A percentile compares a stretch with the other conserved stretches of the same genome.
Conservation (phyloP, 306 rosid genomes). For the Vicia villosa region DNA sequence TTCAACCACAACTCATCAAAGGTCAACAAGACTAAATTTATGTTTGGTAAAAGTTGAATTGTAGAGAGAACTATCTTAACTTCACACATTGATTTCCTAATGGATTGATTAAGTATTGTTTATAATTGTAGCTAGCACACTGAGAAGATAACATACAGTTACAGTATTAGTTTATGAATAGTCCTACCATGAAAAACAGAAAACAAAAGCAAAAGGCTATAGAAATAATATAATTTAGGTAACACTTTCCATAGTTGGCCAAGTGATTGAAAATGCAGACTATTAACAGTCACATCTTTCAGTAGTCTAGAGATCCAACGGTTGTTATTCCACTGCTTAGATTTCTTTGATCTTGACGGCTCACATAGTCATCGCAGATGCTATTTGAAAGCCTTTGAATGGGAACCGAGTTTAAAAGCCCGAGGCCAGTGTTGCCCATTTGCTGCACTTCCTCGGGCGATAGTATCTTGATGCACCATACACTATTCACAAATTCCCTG, state of each 20-base stretch:
- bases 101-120: constrained; percentile 53
- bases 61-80: constrained; percentile 40
- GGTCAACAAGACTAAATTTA: constrained; percentile 8
- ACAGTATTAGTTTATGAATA: constrained; percentile 69
- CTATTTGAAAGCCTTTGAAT: constrained; percentile 78
- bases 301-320: constrained; percentile 85
- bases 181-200: constrained; percentile 46
- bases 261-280: constrained; percentile 41
- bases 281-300: constrained; percentile 48
- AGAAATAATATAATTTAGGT: constrained; percentile 49
- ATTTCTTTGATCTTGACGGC: constrained; percentile 81
- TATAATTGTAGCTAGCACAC: constrained; percentile 51
- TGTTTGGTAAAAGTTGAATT: constrained; percentile 8
- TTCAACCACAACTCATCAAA: constrained; percentile 10
- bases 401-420: constrained; percentile 77
- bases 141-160: constrained; percentile 51
- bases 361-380: constrained; percentile 66
- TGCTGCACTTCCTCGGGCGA: constrained; percentile 96
- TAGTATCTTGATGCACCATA: constrained; percentile 97
- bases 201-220: constrained; percentile 32
- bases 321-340: constrained; percentile 71
- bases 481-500: constrained; percentile 96
- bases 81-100: constrained; percentile 62
- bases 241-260: constrained; percentile 44
- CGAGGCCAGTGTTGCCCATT: constrained; percentile 81